Base-by-base conservation (phyloP, 495 filamentous ascomycete genomes). In the Penicillium cinerascens region DNA sequence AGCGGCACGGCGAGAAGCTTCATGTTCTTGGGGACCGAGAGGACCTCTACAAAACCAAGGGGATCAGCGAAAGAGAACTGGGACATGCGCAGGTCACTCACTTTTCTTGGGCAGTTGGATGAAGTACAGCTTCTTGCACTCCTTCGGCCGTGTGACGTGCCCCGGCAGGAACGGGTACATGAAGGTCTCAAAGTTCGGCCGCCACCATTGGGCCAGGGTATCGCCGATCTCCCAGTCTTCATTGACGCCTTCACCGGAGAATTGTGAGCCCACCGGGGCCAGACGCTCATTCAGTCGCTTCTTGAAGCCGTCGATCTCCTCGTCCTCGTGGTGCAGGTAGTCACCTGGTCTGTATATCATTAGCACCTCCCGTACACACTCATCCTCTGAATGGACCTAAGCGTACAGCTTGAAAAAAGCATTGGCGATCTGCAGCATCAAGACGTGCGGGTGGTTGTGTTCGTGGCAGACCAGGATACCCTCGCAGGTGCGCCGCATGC, bases 391-490 rank as follows among this genome's bases (percentile, higher is more conserved):
- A 0, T 3, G 3, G 27, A 33, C 2, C 3, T 13, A 1, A 26
- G 18, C 15, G 11, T 76, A 89, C 72, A 97, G 81, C 75, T 98
- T 98, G 77, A 97, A 97, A 71, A 98, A 98, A 4, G 93, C 92
- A 73, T 98, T 98, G 20, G 93, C 93, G 55, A 98, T 98, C 77
- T 97, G 93, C 57, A 97, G 78, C 95, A 97, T 97, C 63, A 97
- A 72, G 47, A 97, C 93, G 65, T 97, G 93, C 1, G 93, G 93
- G 68, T 97, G 93, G 69, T 96, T 97, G 76, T 97, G 92, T 69
- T 98, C 93, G 66, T 98, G 93, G 72, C 93, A 98, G 54, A 98
- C 89, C 10, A 98, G 80, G 50, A 98, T 85, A 50, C 93, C 93
- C 74, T 98, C 93, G 68, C 92, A 96, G 6, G 93, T 97, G 5